These are phyloP conservation scores for Williopsis jadinii DNA, from an alignment of 1,139 yeast genomes.

Conservation along the genomic window DNA sequence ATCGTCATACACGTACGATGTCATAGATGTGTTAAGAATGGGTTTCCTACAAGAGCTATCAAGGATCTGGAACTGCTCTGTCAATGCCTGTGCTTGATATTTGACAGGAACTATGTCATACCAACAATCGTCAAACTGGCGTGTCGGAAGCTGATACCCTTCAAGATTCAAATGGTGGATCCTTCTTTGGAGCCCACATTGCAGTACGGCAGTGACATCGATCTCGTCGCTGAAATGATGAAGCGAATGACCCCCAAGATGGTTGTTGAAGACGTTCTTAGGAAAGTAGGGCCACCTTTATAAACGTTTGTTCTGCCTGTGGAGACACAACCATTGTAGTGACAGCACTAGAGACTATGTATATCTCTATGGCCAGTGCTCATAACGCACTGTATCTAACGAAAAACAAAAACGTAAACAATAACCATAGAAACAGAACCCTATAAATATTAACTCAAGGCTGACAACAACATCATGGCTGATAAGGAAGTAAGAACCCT, in stretches of 20 bases:
- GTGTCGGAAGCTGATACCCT: conserved; percentile 39
- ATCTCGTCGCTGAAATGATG: conserved; percentile 33
- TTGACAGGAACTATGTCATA: conserved; percentile 35
- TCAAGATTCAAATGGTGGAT: conserved; percentile 31
- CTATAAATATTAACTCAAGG: no score
- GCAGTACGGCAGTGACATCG: conserved; percentile 45
- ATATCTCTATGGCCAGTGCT: no score
- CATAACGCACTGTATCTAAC: no score
- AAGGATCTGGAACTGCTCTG: conserved; percentile 35
- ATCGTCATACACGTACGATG: conserved; percentile 41
- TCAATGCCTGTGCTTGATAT: conserved; percentile 34
- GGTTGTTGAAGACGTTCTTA: conserved; percentile 42
- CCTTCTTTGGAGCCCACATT: conserved; percentile 43
- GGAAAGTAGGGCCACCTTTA: conserved; percentile 39
- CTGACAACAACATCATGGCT: conserved; percentile 22
- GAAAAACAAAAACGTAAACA: no score
- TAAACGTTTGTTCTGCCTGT: conserved; percentile 1
- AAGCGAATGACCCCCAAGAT: conserved; percentile 36
- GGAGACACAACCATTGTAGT: neutral
- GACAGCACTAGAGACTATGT: no score
- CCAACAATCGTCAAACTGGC: conserved; percentile 45
- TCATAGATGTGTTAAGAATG: conserved; percentile 43
- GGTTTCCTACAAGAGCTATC: conserved; percentile 40
- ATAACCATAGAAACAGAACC: no score
- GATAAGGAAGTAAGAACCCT: conserved; percentile 29